Percentiles rank a stretch among this genome's conserved stretches.
Evolutionary conservation across 306 rosid genomes (phyloP).

Genomic region (Prinsepia uniflora): DNA sequence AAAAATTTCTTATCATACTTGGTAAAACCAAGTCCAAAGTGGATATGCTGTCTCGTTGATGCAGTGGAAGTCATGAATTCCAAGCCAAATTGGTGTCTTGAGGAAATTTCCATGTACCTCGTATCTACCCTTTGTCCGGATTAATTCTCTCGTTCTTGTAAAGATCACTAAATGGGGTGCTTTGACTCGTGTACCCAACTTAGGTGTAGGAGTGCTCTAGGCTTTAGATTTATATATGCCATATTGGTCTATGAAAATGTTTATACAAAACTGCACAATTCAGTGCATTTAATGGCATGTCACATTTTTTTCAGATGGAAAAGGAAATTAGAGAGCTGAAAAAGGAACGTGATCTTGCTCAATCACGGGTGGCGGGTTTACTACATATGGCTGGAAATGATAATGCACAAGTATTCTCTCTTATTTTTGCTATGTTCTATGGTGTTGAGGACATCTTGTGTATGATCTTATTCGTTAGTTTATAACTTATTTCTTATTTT

Average conservation of each 20-base stretch:
- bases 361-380: conserved; percentile 86
- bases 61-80: background rate
- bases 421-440: conserved; percentile 8
- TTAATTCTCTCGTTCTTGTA: background rate
- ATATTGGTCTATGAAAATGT: background rate
- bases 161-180: background rate
- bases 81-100: background rate
- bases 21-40: background rate
- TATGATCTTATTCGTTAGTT: conserved; percentile 10
- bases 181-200: conserved; percentile 1
- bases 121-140: background rate
- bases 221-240: background rate
- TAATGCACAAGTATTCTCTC: conserved; percentile 46
- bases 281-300: conserved; percentile 11
- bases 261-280: background rate
- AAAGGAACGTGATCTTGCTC: conserved; percentile 88
- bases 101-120: background rate
- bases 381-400: conserved; percentile 62
- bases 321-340: conserved; percentile 78
- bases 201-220: conserved; percentile 1
- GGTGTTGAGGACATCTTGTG: conserved; percentile 16
- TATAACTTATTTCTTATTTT: conserved; percentile 16
- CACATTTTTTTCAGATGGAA: conserved; percentile 63
- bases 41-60: background rate
- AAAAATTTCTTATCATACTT: background rate